phyloP scores from a whole-genome alignment of 2,329 filamentous ascomycete genomes.

The Bipolaris victoriae region DNA sequence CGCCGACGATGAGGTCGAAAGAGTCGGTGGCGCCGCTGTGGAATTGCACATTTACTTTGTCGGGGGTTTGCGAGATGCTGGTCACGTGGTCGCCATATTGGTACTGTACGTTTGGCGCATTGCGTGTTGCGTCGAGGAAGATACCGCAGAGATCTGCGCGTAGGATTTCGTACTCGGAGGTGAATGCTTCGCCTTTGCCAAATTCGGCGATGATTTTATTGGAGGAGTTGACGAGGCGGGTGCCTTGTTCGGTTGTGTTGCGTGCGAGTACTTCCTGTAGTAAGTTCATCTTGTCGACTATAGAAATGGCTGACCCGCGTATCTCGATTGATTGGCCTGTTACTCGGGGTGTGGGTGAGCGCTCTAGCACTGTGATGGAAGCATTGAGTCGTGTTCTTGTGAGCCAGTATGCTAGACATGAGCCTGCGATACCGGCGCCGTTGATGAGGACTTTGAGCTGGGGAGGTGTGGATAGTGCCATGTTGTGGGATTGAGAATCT shows the following conservation, averaged over 20 bases:
- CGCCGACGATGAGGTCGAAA: slow-evolving; percentile 40
- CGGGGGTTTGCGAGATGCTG: slow-evolving; percentile 24
- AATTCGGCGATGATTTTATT: slow-evolving; percentile 28
- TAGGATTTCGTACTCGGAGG: slow-evolving; percentile 44
- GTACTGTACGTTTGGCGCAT: slow-evolving; percentile 11
- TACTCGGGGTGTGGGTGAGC: slow-evolving; percentile 46
- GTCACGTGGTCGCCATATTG: slow-evolving; percentile 22
- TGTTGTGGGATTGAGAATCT: slow-evolving; percentile 1
- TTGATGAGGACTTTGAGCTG: slow-evolving; percentile 44
- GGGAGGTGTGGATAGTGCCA: slow-evolving; percentile 18
- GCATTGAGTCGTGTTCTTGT: slow-evolving; percentile 36
- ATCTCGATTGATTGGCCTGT: slow-evolving; percentile 57
- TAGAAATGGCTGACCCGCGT: slow-evolving; percentile 50
- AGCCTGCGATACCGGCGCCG: slow-evolving; percentile 50
- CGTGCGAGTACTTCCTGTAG: slow-evolving; percentile 44
- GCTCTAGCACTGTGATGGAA: slow-evolving; percentile 54
- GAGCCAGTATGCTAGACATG: slow-evolving; percentile 46
- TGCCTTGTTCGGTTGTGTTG: slow-evolving; percentile 51
- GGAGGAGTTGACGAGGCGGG: slow-evolving; percentile 43
- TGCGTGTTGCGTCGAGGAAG: slow-evolving; percentile 31
- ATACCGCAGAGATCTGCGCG: slow-evolving; percentile 44
- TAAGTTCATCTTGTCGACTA: slow-evolving; percentile 52
- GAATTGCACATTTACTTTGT: slow-evolving; percentile 32
- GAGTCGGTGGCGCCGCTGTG: slow-evolving; percentile 26
- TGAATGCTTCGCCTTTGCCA: slow-evolving; percentile 33